These are phyloP conservation scores for Sugiyamaella xylanicola DNA, from an alignment of 1,139 yeast genomes.

Conservation along the genomic window DNA sequence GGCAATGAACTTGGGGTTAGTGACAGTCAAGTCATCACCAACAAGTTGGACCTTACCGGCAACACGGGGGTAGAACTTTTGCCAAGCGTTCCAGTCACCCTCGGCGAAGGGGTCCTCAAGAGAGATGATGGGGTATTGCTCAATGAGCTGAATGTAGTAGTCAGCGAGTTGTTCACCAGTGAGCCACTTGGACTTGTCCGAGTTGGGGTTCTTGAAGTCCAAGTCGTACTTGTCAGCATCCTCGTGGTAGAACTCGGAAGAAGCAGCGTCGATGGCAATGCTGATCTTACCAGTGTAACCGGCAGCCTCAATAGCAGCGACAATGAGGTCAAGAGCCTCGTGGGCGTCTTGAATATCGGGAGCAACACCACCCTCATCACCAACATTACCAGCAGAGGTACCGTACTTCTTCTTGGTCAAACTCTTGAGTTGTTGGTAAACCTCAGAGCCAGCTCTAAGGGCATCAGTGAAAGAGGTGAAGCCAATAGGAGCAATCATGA, in stretches of 20 bases:
- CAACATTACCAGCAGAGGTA: constrained; percentile 96
- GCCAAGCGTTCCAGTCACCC: constrained; percentile 99
- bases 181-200: constrained; percentile 87
- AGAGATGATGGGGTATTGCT: constrained; percentile 94
- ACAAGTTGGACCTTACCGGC: constrained; percentile 77
- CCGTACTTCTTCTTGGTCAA: constrained; percentile 92
- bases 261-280: constrained; percentile 93
- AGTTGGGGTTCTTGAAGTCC: constrained; percentile 94
- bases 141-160: constrained; percentile 73
- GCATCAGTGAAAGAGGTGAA: constrained; percentile 90
- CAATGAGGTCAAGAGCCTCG: constrained; percentile 93
- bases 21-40: constrained; percentile 96
- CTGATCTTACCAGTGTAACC: constrained; percentile 90
- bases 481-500: constrained; percentile 94
- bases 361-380: constrained; percentile 99
- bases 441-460: constrained; percentile 93
- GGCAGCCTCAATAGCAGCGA: constrained; percentile 81
- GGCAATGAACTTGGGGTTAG: constrained; percentile 91
- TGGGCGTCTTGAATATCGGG: constrained; percentile 90
- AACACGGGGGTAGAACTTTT: constrained; percentile 71
- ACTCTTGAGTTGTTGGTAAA: constrained; percentile 90
- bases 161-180: constrained; percentile 83
- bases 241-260: constrained; percentile 94
- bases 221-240: constrained; percentile 78
- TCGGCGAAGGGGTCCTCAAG: constrained; percentile 98